A percentile compares a stretch with the other conserved stretches of the same genome.
phyloP scores from a whole-genome alignment of 1,284 basidiomycete genomes.

The Ceratobasidium sp. region DNA sequence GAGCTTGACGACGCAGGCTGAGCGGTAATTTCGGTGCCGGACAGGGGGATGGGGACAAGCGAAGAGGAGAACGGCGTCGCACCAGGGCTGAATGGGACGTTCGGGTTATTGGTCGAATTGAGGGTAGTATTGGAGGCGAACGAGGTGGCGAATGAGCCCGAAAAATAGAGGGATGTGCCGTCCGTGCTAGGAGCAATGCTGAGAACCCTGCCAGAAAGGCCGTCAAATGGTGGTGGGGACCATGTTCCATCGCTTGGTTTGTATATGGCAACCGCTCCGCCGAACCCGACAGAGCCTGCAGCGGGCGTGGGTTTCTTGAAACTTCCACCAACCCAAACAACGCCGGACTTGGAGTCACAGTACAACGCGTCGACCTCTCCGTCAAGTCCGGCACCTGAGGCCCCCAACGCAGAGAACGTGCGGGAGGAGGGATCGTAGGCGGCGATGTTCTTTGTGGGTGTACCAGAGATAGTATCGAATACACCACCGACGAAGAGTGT shows the following conservation, averaged over 20 bases:
- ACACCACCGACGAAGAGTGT: conserved; percentile 79
- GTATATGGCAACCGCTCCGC: conserved; percentile 82
- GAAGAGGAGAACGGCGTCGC: conserved; percentile 90
- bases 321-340: conserved; percentile 87
- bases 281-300: conserved; percentile 58
- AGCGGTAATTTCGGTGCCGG: conserved; percentile 71
- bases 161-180: conserved; percentile 81
- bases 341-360: conserved; percentile 77
- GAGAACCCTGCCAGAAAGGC: conserved; percentile 81
- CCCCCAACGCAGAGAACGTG: conserved; percentile 69
- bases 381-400: conserved; percentile 65
- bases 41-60: conserved; percentile 85
- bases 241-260: conserved; percentile 72
- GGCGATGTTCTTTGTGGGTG: conserved; percentile 72
- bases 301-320: conserved; percentile 63
- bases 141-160: conserved; percentile 84
- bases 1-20: conserved; percentile 73
- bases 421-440: conserved; percentile 72
- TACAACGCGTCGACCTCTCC: conserved; percentile 80
- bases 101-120: conserved; percentile 77
- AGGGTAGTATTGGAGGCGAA: conserved; percentile 70
- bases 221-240: conserved; percentile 83
- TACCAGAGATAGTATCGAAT: conserved; percentile 73
- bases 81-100: conserved; percentile 77
- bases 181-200: conserved; percentile 82